Evolutionary conservation across 148 eudicot genomes (phyloP).

Genomic region (Amaranthus palmeri): DNA sequence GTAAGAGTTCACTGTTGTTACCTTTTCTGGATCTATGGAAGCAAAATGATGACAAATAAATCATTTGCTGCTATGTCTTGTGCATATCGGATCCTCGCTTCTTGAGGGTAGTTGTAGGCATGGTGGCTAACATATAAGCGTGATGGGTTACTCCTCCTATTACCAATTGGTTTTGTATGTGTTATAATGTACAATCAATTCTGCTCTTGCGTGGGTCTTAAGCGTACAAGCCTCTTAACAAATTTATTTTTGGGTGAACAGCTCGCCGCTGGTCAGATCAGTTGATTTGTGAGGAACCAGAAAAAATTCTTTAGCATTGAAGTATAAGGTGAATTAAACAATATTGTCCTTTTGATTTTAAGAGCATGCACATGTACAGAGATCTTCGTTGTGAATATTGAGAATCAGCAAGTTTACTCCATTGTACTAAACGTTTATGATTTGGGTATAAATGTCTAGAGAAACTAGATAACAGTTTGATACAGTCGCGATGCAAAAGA

Average conservation of each 20-base stretch:
- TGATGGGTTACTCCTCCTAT: no score
- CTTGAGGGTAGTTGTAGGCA: not conserved
- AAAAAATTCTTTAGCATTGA: not conserved
- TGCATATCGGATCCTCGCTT: not conserved
- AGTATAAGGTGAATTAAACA: slow-evolving; percentile 4
- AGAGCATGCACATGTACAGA: slow-evolving; percentile 4
- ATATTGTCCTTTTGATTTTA: slow-evolving; percentile 11
- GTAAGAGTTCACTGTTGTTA: no score
- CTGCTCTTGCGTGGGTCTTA: no score
- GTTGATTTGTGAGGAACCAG: slow-evolving; percentile 1
- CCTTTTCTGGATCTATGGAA: not conserved
- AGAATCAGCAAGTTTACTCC: slow-evolving; percentile 15
- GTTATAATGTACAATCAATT: no score
- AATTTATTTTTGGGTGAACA: not conserved
- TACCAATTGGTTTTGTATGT: no score
- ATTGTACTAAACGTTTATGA: slow-evolving; percentile 1
- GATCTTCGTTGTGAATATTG: not conserved
- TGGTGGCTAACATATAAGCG: no score
- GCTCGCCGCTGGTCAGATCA: slow-evolving; percentile 3
- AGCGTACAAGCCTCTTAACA: no score
- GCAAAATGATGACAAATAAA: no score
- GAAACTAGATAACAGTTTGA: slow-evolving; percentile 16
- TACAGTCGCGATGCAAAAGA: slow-evolving; percentile 39
- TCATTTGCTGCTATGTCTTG: not conserved
- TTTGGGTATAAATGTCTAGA: slow-evolving; percentile 7